A percentile compares a stretch with the other conserved stretches of the same genome.
These are phyloP conservation scores for Parasitella parasitica DNA, from an alignment of 371 early-diverging fungal genomes.

Conservation along the genomic window DNA sequence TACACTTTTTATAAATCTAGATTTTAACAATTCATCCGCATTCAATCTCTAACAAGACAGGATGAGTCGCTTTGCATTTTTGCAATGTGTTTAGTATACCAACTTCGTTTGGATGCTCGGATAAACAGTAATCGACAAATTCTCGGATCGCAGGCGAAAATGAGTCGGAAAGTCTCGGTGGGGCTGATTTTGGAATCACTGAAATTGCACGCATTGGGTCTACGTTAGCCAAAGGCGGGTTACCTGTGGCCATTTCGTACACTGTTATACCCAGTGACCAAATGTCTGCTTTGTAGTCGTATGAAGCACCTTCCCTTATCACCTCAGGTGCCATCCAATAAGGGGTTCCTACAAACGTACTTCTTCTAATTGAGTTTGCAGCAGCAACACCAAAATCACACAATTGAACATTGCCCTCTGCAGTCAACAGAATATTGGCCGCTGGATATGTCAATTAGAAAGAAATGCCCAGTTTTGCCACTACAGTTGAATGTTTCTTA, in stretches of 20 bases:
- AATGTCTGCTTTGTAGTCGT: conserved; percentile 85
- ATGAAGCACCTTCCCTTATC: conserved; percentile 74
- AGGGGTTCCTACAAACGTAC: conserved; percentile 91
- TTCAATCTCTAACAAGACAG: conserved; percentile 45
- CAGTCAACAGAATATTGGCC: conserved; percentile 91
- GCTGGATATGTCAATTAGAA: no score
- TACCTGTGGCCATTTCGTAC: conserved; percentile 93
- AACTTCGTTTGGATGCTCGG: conserved; percentile 84
- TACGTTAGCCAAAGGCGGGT: conserved; percentile 91
- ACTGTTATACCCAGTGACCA: conserved; percentile 97
- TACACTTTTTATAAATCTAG: conserved; percentile 56
- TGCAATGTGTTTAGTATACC: background rate
- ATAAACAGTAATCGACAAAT: conserved; percentile 86
- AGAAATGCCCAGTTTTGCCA: no score
- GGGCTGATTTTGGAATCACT: conserved; percentile 76
- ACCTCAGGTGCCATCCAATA: conserved; percentile 95
- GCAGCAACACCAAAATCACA: conserved; percentile 94
- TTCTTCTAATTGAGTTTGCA: conserved; percentile 68
- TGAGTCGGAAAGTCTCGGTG: conserved; percentile 72
- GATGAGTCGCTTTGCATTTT: background rate
- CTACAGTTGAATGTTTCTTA: conserved; percentile 20
- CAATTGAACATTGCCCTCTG: conserved; percentile 89
- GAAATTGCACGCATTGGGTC: conserved; percentile 92
- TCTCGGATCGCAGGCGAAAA: conserved; percentile 83
- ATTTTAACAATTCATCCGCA: conserved; percentile 59